Conservation (phyloP, 1,284 basidiomycete species). For the Papiliotrema fonsecae region DNA sequence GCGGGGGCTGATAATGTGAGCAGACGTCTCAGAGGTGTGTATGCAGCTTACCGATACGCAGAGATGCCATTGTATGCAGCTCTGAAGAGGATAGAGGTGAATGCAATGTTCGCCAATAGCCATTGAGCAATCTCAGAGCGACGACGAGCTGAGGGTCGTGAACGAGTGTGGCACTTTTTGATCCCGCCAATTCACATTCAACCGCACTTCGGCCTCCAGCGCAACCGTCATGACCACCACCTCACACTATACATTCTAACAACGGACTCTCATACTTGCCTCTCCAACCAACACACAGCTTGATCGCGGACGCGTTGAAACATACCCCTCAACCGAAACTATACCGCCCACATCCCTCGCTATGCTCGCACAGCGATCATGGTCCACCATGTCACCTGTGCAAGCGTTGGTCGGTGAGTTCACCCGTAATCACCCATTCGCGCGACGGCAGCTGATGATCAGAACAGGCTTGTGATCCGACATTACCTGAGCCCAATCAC, state of each 20-base stretch:
- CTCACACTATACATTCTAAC: no score
- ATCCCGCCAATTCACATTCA: conserved; percentile 13
- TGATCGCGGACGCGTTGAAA: no score
- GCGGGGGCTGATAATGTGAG: neutral
- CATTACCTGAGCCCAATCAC: conserved; percentile 82
- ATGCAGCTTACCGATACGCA: conserved; percentile 1
- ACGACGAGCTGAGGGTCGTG: neutral
- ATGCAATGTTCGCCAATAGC: neutral
- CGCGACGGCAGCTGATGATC: neutral
- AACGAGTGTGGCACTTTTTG: conserved; percentile 24
- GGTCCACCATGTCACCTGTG: conserved; percentile 30
- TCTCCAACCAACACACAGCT: no score
- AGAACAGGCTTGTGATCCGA: conserved; percentile 81
- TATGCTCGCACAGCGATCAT: conserved; percentile 23
- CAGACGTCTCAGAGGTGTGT: neutral
- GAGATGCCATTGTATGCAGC: no score
- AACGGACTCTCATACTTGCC: no score
- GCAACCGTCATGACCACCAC: neutral
- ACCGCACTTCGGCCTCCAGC: neutral
- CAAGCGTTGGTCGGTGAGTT: conserved; percentile 45
- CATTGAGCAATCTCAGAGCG: neutral
- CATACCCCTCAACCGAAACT: no score
- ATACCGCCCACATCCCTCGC: conserved; percentile 2
- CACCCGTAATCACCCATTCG: neutral
- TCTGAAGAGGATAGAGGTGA: neutral